phyloP scores from a whole-genome alignment of 2,329 filamentous ascomycete genomes.

The Exophiala oligosperma region DNA sequence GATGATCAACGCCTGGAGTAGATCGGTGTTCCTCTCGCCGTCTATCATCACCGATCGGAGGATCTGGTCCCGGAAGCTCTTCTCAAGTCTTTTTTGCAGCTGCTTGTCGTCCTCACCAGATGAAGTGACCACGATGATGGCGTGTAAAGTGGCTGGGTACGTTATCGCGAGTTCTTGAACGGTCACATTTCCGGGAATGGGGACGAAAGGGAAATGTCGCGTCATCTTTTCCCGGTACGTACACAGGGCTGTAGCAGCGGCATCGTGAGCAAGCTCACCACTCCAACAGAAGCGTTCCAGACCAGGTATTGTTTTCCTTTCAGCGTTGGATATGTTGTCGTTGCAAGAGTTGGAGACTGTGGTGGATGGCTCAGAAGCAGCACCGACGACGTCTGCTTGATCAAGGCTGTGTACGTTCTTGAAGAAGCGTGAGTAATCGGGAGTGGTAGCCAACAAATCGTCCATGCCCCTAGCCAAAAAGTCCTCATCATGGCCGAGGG shows the following conservation, averaged over 20 bases:
- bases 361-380: too few relatives aligned
- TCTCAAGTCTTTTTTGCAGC: constrained; percentile 31
- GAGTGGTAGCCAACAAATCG: too few relatives aligned
- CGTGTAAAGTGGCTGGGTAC: constrained; percentile 37
- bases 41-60: constrained; percentile 33
- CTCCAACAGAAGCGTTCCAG: too few relatives aligned
- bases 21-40: constrained; percentile 36
- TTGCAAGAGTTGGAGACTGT: neutral
- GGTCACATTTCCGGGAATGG: neutral
- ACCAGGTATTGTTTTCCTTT: neutral
- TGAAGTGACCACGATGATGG: constrained; percentile 32
- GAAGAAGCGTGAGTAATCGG: too few relatives aligned
- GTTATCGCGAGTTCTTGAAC: constrained; percentile 13
- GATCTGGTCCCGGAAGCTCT: constrained; percentile 32
- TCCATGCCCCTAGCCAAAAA: too few relatives aligned
- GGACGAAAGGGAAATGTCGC: constrained; percentile 1
- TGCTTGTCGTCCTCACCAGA: constrained; percentile 26
- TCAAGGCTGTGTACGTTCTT: too few relatives aligned
- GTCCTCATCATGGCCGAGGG: too few relatives aligned
- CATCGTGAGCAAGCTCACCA: too few relatives aligned
- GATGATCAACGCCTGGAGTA: constrained; percentile 40
- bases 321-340: neutral
- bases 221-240: neutral
- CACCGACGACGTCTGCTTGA: too few relatives aligned
- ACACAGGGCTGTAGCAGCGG: neutral